phyloP scores from a whole-genome alignment of 2,329 filamentous ascomycete species.

The Diplodia corticola region DNA sequence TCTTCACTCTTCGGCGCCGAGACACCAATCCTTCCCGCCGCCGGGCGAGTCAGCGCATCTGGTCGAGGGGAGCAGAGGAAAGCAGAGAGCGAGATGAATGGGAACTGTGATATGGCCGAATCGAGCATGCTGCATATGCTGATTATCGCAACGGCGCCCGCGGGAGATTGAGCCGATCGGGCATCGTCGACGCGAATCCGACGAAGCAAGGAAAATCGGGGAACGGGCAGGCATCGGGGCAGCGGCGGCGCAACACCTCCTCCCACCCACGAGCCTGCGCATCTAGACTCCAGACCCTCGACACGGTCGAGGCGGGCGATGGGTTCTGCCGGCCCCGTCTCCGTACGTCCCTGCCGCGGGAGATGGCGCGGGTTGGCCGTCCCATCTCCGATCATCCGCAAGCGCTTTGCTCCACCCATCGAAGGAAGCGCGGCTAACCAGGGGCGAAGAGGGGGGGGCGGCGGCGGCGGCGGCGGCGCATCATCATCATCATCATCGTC shows the following conservation, averaged over 20 bases:
- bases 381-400: slow-evolving; percentile 5
- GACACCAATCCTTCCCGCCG: neutral
- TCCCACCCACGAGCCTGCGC: too few species aligned
- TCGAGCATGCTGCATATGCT: slow-evolving; percentile 1
- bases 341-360: neutral
- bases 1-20: neutral
- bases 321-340: neutral
- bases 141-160: neutral
- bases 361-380: neutral
- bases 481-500: neutral
- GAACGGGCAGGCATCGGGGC: neutral
- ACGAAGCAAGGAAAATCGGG: neutral
- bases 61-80: neutral
- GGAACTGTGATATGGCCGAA: neutral
- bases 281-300: neutral
- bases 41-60: neutral
- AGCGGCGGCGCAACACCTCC: neutral
- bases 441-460: neutral
- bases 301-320: neutral
- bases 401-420: slow-evolving; percentile 14
- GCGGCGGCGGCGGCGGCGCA: neutral
- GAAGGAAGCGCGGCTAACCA: neutral
- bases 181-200: slow-evolving; percentile 4
- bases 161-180: neutral
- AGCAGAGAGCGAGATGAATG: neutral